phyloP scores from a whole-genome alignment of 2,329 filamentous ascomycete genomes.

The Fusarium hainanense region DNA sequence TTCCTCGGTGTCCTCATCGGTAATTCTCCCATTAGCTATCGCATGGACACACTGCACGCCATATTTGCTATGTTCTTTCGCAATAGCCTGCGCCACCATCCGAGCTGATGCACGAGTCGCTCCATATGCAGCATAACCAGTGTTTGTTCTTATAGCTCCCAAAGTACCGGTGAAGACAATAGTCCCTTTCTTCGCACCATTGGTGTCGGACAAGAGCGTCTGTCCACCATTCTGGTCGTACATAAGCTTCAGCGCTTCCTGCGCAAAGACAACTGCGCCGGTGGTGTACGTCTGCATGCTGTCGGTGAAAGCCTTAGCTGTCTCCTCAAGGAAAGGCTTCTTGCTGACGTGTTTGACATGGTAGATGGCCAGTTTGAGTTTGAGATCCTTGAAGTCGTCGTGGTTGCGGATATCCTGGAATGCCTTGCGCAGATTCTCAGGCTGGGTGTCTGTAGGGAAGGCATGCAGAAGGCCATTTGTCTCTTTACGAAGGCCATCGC shows the following conservation, averaged over 20 bases:
- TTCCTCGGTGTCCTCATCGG: constrained; percentile 61
- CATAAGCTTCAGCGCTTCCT: constrained; percentile 62
- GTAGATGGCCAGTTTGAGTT: constrained; percentile 64
- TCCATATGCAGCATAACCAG: constrained; percentile 66
- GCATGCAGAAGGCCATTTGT: constrained; percentile 51
- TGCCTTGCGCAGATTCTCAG: constrained; percentile 11
- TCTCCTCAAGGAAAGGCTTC: constrained; percentile 66
- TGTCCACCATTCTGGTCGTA: constrained; percentile 63
- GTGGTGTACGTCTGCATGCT: constrained; percentile 64
- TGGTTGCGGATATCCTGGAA: constrained; percentile 57
- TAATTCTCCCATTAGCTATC: constrained; percentile 66
- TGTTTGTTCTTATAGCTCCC: constrained; percentile 64
- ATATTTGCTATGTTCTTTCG: constrained; percentile 66
- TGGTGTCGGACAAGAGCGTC: constrained; percentile 55
- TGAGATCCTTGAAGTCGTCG: constrained; percentile 59
- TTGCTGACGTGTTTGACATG: constrained; percentile 66
- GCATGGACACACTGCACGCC: constrained; percentile 70
- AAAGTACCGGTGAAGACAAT: constrained; percentile 68
- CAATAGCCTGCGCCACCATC: constrained; percentile 66
- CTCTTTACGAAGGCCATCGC: constrained; percentile 56
- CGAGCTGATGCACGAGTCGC: constrained; percentile 63
- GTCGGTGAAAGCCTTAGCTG: constrained; percentile 59
- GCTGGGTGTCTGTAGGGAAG: constrained; percentile 31
- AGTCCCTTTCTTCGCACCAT: constrained; percentile 64
- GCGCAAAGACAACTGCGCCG: constrained; percentile 66